phyloP scores from a whole-genome alignment of 208 protist species.

The Trichomonas tenax region DNA sequence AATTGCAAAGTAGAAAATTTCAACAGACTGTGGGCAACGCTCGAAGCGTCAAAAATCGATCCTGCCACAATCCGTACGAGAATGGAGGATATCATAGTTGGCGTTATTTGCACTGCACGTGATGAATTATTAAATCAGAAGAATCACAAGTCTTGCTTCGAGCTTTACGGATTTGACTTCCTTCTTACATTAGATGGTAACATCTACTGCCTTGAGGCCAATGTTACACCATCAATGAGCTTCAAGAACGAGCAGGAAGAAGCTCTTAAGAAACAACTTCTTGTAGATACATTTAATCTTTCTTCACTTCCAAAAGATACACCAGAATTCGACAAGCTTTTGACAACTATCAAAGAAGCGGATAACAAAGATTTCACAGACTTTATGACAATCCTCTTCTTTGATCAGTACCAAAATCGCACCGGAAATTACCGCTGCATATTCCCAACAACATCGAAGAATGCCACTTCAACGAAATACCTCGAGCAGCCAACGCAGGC shows the following conservation, averaged over 20 bases:
- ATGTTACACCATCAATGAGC: slow-evolving; percentile 42
- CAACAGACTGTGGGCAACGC: neutral
- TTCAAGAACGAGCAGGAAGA: neutral
- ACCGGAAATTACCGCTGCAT: neutral
- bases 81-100: slow-evolving; percentile 17
- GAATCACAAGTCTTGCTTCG: slow-evolving; percentile 57
- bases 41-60: neutral
- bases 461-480: neutral
- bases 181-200: slow-evolving; percentile 67
- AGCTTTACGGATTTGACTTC: slow-evolving; percentile 82
- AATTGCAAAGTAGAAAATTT: slow-evolving; percentile 37
- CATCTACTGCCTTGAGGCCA: slow-evolving; percentile 84
- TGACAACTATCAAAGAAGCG: neutral
- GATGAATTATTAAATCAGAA: neutral
- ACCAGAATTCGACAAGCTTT: neutral
- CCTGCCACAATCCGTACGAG: neutral
- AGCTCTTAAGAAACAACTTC: neutral
- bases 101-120: slow-evolving; percentile 27
- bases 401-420: neutral
- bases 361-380: neutral
- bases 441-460: neutral
- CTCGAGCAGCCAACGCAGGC: neutral
- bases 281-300: neutral
- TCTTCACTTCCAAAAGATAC: neutral
- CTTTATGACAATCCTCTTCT: neutral